These are phyloP conservation scores for Phytophthora tentaculata DNA, from an alignment of 352 stramenopile genomes.

Conservation along the genomic window DNA sequence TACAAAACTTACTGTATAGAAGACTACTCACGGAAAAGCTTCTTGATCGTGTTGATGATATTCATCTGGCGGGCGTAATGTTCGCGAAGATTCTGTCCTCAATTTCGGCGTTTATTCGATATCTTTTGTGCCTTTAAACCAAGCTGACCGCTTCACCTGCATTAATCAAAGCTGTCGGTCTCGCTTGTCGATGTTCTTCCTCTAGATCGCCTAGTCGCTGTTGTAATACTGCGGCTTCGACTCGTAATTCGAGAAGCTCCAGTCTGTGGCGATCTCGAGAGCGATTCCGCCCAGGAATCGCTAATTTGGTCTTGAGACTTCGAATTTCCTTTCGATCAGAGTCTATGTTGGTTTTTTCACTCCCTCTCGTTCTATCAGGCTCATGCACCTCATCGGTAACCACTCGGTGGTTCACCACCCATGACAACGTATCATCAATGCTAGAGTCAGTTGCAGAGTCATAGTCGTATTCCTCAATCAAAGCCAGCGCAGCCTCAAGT, in stretches of 20 bases:
- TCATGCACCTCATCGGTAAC: too few relatives aligned
- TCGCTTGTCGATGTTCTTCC: background rate
- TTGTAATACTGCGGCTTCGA: background rate
- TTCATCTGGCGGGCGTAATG: background rate
- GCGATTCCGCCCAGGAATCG: background rate
- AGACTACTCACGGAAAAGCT: background rate
- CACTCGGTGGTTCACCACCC: too few relatives aligned
- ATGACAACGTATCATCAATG: background rate
- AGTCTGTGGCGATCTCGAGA: background rate
- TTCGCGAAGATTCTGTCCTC: background rate
- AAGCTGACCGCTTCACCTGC: too few relatives aligned
- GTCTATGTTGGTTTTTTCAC: background rate
- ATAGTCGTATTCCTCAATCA: background rate
- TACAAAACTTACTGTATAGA: background rate
- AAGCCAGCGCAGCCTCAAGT: background rate
- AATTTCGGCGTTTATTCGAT: background rate
- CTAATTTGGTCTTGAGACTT: background rate
- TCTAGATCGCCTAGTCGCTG: background rate
- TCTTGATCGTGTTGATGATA: background rate
- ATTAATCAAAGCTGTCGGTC: background rate
- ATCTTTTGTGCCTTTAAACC: background rate
- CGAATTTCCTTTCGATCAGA: background rate
- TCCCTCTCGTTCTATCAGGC: background rate
- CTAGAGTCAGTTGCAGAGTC: background rate
- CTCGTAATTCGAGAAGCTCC: background rate